Conservation (phyloP, 345 rosid species). For the Salix dunnii region DNA sequence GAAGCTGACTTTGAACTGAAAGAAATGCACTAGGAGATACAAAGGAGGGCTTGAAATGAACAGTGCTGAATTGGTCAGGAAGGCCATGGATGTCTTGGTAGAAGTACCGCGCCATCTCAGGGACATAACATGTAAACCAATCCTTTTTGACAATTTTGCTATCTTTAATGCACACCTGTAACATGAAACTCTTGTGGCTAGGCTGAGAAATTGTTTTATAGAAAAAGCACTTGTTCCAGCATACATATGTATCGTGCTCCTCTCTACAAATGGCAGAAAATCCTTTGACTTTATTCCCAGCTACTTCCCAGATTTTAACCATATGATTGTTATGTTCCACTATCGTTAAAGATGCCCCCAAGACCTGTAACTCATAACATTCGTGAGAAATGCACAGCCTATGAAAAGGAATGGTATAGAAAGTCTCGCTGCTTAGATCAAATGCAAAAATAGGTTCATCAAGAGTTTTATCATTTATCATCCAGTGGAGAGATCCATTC, state of each 20-base stretch:
- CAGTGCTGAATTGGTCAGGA: background rate
- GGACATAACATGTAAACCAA: background rate
- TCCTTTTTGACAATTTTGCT: background rate
- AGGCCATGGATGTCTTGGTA: conserved; percentile 1
- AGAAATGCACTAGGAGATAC: background rate
- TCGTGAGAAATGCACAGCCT: background rate
- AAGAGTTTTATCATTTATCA: background rate
- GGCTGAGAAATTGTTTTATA: background rate
- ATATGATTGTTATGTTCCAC: background rate
- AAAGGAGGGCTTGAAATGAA: background rate
- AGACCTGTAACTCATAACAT: background rate
- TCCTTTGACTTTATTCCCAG: background rate
- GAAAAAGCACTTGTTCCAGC: background rate
- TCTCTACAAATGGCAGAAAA: background rate
- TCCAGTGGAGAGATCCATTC: conserved; percentile 9
- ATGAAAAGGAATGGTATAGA: conserved; percentile 1
- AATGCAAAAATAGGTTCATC: background rate
- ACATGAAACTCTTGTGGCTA: background rate
- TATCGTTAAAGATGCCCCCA: background rate
- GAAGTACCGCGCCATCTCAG: background rate
- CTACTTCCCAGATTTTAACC: background rate
- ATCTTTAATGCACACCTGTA: background rate
- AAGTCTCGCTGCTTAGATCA: conserved; percentile 2
- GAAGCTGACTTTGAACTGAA: background rate
- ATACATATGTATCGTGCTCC: conserved; percentile 1